A percentile compares a stretch with the other conserved stretches of the same genome.
These are phyloP conservation scores for Rubia peregrina DNA, from an alignment of 305 asterid species.

Conservation along the genomic window DNA sequence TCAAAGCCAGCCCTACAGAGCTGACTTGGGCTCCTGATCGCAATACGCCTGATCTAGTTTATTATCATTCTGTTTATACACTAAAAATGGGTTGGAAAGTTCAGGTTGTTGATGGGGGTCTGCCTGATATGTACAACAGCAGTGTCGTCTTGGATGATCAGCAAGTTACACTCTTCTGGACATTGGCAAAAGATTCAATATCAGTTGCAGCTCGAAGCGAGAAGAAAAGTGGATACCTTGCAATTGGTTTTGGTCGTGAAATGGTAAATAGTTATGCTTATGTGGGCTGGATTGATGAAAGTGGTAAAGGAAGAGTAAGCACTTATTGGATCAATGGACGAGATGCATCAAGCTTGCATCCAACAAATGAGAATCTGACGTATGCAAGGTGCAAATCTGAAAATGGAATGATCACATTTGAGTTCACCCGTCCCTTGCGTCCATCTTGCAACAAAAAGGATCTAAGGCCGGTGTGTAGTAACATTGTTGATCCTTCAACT, in stretches of 20 bases:
- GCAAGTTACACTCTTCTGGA: slow-evolving; percentile 95
- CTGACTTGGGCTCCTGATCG: slow-evolving; percentile 87
- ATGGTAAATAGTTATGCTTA: slow-evolving; percentile 80
- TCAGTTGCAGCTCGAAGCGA: slow-evolving; percentile 91
- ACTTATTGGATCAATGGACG: slow-evolving; percentile 83
- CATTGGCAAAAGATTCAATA: slow-evolving; percentile 65
- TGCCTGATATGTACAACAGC: slow-evolving; percentile 88
- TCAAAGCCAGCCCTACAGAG: slow-evolving; percentile 79
- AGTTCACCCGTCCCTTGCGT: slow-evolving; percentile 81
- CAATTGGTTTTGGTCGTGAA: slow-evolving; percentile 86
- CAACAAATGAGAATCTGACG: slow-evolving; percentile 77
- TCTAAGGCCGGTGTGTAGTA: slow-evolving; percentile 65
- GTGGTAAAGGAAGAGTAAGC: slow-evolving; percentile 73
- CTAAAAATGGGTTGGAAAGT: slow-evolving; percentile 99
- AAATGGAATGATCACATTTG: slow-evolving; percentile 84
- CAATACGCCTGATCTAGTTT: slow-evolving; percentile 88
- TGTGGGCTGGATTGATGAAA: slow-evolving; percentile 86
- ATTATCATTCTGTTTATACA: slow-evolving; percentile 71
- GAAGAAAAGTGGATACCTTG: slow-evolving; percentile 95
- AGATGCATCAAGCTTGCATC: slow-evolving; percentile 63
- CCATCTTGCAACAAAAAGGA: slow-evolving; percentile 47
- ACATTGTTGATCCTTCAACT: slow-evolving; percentile 78
- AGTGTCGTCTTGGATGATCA: slow-evolving; percentile 95
- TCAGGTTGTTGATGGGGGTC: slow-evolving; percentile 95
- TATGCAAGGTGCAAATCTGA: slow-evolving; percentile 91